Evolutionary conservation across 2,329 filamentous ascomycete species (phyloP).

Genomic region (Decorospora gaudefroyi): DNA sequence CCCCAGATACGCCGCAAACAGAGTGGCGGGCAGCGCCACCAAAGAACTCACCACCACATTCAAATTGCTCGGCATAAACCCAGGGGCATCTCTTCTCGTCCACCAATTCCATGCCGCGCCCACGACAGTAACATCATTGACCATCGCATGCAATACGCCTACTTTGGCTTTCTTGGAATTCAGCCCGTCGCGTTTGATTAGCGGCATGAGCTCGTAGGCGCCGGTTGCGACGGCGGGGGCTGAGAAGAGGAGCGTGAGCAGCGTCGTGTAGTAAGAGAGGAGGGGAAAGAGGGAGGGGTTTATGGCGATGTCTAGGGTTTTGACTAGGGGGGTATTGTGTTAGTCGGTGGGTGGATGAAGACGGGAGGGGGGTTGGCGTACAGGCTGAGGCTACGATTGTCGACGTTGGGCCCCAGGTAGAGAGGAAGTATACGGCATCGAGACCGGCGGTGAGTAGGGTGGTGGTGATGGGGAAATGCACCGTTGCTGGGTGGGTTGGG

Average conservation of each 20-base stretch:
- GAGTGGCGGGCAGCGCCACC: conserved; percentile 41
- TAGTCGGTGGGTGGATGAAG: background rate
- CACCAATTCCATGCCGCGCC: conserved; percentile 52
- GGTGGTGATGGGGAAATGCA: conserved; percentile 56
- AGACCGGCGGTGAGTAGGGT: conserved; percentile 50
- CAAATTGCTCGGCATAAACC: conserved; percentile 44
- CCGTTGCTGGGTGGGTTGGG: conserved; percentile 53
- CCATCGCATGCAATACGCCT: conserved; percentile 49
- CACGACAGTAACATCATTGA: conserved; percentile 51
- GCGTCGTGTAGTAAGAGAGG: conserved; percentile 53
- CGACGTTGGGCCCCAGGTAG: conserved; percentile 41
- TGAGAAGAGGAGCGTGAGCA: conserved; percentile 45
- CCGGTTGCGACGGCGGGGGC: conserved; percentile 42
- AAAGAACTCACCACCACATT: conserved; percentile 48
- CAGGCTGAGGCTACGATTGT: conserved; percentile 39
- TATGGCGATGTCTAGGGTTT: conserved; percentile 35
- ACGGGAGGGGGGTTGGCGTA: conserved; percentile 5
- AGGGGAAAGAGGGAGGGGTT: conserved; percentile 43
- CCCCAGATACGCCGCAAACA: conserved; percentile 52
- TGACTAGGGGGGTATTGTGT: conserved; percentile 22
- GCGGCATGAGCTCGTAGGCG: conserved; percentile 47
- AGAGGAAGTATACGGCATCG: conserved; percentile 47
- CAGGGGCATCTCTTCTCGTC: conserved; percentile 38
- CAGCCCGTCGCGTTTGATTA: conserved; percentile 52
- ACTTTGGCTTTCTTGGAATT: conserved; percentile 50